These are phyloP conservation scores for Clarireedia hainanense DNA, from an alignment of 2,329 filamentous ascomycete species.

Conservation along the genomic window DNA sequence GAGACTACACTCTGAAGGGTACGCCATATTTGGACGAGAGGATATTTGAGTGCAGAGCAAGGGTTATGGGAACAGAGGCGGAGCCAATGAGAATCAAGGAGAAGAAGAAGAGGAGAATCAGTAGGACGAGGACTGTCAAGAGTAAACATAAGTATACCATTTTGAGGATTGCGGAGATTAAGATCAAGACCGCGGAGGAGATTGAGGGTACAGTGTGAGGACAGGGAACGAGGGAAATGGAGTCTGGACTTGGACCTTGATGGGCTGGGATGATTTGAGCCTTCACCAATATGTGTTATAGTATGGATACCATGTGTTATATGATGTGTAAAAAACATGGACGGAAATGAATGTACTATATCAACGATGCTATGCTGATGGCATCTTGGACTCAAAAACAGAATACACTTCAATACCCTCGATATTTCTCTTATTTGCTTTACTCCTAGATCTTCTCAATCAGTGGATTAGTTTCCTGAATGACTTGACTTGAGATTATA, in stretches of 20 bases:
- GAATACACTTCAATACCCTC: neutral
- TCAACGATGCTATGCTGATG: neutral
- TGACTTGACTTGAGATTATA: too few species aligned
- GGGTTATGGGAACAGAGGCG: constrained; percentile 76
- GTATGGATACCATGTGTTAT: neutral
- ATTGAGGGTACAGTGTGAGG: constrained; percentile 24
- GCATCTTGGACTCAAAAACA: neutral
- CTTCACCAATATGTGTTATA: neutral
- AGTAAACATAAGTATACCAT: constrained; percentile 92
- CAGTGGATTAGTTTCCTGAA: too few species aligned
- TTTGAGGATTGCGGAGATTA: constrained; percentile 74
- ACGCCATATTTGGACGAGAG: constrained; percentile 74
- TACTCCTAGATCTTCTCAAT: too few species aligned
- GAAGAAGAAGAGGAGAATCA: constrained; percentile 74
- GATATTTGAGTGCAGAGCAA: constrained; percentile 77
- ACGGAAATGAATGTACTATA: constrained; percentile 5
- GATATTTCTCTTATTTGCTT: neutral
- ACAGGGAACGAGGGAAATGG: neutral
- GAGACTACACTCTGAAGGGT: constrained; percentile 85
- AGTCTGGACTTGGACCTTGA: neutral
- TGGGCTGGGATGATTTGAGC: neutral
- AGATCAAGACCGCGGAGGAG: constrained; percentile 34
- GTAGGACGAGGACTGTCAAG: constrained; percentile 65
- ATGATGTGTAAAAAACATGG: neutral
- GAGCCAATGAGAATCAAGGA: constrained; percentile 70